phyloP scores from a whole-genome alignment of 805 yeast species.

The Wickerhamomyces chambardii region DNA sequence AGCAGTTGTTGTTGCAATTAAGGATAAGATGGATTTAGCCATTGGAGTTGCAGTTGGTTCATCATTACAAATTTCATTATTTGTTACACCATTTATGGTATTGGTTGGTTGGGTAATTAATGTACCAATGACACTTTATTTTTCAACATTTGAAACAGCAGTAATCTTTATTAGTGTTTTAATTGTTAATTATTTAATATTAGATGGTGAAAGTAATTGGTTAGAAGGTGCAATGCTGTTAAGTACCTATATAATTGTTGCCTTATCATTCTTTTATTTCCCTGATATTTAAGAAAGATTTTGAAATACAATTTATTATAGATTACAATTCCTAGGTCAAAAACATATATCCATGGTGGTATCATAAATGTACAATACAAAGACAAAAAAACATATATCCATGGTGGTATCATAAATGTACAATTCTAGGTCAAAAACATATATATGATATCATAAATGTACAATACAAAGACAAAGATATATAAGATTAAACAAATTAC shows the following conservation, averaged over 20 bases:
- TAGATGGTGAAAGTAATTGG: slow-evolving; percentile 96
- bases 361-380: no score
- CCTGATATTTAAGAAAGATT: slow-evolving; percentile 52
- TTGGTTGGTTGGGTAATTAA: slow-evolving; percentile 87
- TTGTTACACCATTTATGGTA: slow-evolving; percentile 94
- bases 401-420: no score
- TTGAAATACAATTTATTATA: no score
- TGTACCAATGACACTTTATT: slow-evolving; percentile 87
- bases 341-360: no score
- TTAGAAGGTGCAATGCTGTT: slow-evolving; percentile 91
- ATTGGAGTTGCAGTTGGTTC: slow-evolving; percentile 96
- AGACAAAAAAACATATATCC: no score
- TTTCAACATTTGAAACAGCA: slow-evolving; percentile 90
- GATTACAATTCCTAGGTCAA: no score
- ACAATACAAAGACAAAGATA: no score
- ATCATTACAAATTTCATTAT: slow-evolving; percentile 88
- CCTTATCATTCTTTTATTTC: slow-evolving; percentile 82
- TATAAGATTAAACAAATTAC: no score
- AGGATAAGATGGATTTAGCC: slow-evolving; percentile 96
- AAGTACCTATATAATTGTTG: slow-evolving; percentile 79
- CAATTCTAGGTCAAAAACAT: no score
- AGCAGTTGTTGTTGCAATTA: slow-evolving; percentile 89
- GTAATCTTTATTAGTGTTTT: slow-evolving; percentile 85
- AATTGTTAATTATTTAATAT: slow-evolving; percentile 75
- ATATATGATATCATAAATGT: no score